phyloP scores from a whole-genome alignment of 2,329 filamentous ascomycete genomes.

The Paraphoma chrysanthemicola region DNA sequence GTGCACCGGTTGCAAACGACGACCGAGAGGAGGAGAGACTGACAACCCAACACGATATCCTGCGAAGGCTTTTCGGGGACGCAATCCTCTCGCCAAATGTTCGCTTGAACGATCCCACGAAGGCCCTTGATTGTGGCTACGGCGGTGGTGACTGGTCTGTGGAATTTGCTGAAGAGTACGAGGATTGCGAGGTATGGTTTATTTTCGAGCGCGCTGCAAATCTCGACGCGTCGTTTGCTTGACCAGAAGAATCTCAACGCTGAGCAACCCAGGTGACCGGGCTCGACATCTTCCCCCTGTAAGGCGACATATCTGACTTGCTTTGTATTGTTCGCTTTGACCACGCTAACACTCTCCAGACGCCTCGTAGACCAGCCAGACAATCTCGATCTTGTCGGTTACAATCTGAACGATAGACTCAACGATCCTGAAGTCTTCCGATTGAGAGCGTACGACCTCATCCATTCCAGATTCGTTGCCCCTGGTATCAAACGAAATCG shows the following conservation, averaged over 20 bases:
- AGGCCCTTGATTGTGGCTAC: conserved; percentile 50
- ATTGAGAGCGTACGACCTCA: conserved; percentile 77
- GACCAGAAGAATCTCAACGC: conserved; percentile 7
- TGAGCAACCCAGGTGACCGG: conserved; percentile 40
- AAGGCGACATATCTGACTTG: conserved; percentile 9
- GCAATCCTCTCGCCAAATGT: conserved; percentile 39
- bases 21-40: conserved; percentile 49
- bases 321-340: not conserved
- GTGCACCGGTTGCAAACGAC: conserved; percentile 43
- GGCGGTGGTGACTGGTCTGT: conserved; percentile 48
- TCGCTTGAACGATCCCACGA: conserved; percentile 31
- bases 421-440: conserved; percentile 58
- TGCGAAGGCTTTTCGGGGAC: conserved; percentile 39
- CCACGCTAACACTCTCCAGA: not conserved
- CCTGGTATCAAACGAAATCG: conserved; percentile 74
- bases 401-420: conserved; percentile 50
- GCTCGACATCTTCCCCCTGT: conserved; percentile 47
- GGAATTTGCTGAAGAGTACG: conserved; percentile 46
- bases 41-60: conserved; percentile 41
- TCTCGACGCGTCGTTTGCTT: not conserved
- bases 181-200: conserved; percentile 45
- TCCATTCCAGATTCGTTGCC: conserved; percentile 77
- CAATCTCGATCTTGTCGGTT: conserved; percentile 42
- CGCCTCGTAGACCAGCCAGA: conserved; percentile 42
- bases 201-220: not conserved